Evolutionary conservation across 202 grass and related monocot genomes (phyloP), one percentile per base, ranked within the genome.

Genomic region (Alloteropsis angusta): DNA sequence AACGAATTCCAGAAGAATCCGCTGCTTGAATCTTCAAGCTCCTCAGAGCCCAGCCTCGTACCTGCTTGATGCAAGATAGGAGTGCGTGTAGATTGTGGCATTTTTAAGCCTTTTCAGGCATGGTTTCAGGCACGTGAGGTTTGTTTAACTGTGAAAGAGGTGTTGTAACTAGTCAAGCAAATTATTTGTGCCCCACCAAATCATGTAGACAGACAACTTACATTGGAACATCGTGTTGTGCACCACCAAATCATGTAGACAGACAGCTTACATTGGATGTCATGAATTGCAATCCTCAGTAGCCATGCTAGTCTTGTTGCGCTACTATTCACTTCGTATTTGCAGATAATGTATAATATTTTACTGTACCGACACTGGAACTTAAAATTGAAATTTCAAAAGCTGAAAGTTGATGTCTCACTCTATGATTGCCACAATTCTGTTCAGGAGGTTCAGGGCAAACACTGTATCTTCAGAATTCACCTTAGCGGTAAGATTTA

Each of bases 1-100:
- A 98, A 98, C 54, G 84, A 90, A 61, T 92, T 94, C 66, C 95
- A 97, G 56, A 92, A 97, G 87, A 90, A 83, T 67, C 91, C 94
- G 1, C 46, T 94, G 39, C 66, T 88, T 1, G 87, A 92, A 23
- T 36, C 85, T 1, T 57, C 76, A 2, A 22, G 35, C 16, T 26
- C 63, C 16, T 26, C 63, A 4, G 83, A 90, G 62, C 47, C 80
- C 63, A 74, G 62, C 55, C 73, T 80, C 0, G 61, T 92, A 68
- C 10, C 81, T 48, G 72, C 72, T 41, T 97, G 56, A 87, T 45
- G 25, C 1, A 0, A 21, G 32, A 28, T 39, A 68, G 34, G 22
- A 80, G n/a, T 45, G 17, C 15, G 26, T 10, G 25, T 63, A 11
- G 52, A 55, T 11, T 8, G 19, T 22, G 22, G 22, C 9, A 23